Conservation (phyloP, 352 stramenopile species). For the Phytophthora macrochlamydospora region DNA sequence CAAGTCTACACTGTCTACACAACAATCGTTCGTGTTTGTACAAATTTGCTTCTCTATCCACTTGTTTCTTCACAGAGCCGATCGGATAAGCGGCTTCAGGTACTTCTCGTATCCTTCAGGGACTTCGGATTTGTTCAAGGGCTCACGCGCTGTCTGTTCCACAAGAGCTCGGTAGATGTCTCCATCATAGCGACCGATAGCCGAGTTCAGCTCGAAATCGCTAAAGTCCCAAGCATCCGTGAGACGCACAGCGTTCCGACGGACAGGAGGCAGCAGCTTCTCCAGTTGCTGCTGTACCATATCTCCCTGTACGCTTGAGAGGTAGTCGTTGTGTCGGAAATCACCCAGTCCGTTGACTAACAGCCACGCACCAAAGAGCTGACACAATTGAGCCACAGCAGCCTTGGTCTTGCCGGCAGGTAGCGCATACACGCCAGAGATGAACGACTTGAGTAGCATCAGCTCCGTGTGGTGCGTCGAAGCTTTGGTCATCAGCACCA, state of each 20-base stretch:
- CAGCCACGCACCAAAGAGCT: conserved; percentile 47
- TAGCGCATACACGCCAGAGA: conserved; percentile 36
- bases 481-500: conserved; percentile 50
- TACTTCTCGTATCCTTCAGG: conserved; percentile 49
- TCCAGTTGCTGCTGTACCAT: conserved; percentile 41
- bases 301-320: conserved; percentile 43
- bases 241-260: conserved; percentile 47
- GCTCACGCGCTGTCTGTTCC: conserved; percentile 38
- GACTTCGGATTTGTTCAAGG: conserved; percentile 49
- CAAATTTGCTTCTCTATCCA: not conserved
- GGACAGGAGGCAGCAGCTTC: conserved; percentile 38
- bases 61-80: conserved; percentile 18
- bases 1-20: not conserved
- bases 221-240: conserved; percentile 51
- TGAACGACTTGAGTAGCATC: conserved; percentile 49
- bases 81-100: conserved; percentile 35
- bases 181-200: conserved; percentile 55
- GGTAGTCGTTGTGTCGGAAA: conserved; percentile 57
- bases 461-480: conserved; percentile 56
- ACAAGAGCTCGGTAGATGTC: conserved; percentile 63
- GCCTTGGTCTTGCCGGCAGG: conserved; percentile 38
- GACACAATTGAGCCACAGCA: conserved; percentile 38
- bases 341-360: conserved; percentile 45
- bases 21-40: not conserved
- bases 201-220: conserved; percentile 69